Evolutionary conservation across 2,329 filamentous ascomycete species (phyloP).

Genomic region (Verruconis gallopava): DNA sequence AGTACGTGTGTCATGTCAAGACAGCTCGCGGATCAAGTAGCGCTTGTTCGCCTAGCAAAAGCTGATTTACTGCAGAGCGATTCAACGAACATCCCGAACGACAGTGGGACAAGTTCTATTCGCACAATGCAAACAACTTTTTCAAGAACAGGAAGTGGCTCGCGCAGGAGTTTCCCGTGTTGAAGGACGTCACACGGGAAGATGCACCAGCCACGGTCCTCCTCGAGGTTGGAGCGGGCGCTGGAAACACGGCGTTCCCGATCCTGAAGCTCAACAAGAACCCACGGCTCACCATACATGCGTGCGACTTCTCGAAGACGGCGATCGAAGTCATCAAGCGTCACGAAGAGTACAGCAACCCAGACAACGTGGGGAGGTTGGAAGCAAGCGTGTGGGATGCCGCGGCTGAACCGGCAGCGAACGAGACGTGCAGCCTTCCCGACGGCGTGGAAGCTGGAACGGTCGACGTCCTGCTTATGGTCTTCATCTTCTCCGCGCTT

Average conservation of each 20-base stretch:
- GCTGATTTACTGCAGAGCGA: conserved; percentile 44
- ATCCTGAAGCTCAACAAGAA: conserved; percentile 78
- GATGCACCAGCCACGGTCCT: conserved; percentile 58
- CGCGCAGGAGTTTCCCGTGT: conserved; percentile 83
- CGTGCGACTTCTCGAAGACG: conserved; percentile 91
- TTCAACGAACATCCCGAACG: conserved; percentile 86
- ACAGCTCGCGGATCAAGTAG: not conserved
- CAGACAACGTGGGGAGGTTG: conserved; percentile 34
- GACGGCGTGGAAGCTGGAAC: conserved; percentile 63
- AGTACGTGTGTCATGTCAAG: conserved; percentile 22
- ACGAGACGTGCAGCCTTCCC: conserved; percentile 44
- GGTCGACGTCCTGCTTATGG: conserved; percentile 84
- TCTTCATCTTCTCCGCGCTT: conserved; percentile 94
- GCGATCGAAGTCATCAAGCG: conserved; percentile 85
- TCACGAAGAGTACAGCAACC: conserved; percentile 61
- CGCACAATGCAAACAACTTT: conserved; percentile 93
- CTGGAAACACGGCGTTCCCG: conserved; percentile 93
- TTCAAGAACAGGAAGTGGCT: conserved; percentile 99
- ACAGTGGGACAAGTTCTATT: conserved; percentile 98
- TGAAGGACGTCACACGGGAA: conserved; percentile 60
- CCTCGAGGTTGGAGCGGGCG: conserved; percentile 86
- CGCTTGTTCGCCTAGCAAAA: too few species aligned
- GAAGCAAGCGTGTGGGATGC: conserved; percentile 94
- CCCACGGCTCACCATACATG: conserved; percentile 67
- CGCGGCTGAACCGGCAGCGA: conserved; percentile 38